Evolutionary conservation across 2,329 filamentous ascomycete species (phyloP).

Genomic region (Seiridium unicorne): DNA sequence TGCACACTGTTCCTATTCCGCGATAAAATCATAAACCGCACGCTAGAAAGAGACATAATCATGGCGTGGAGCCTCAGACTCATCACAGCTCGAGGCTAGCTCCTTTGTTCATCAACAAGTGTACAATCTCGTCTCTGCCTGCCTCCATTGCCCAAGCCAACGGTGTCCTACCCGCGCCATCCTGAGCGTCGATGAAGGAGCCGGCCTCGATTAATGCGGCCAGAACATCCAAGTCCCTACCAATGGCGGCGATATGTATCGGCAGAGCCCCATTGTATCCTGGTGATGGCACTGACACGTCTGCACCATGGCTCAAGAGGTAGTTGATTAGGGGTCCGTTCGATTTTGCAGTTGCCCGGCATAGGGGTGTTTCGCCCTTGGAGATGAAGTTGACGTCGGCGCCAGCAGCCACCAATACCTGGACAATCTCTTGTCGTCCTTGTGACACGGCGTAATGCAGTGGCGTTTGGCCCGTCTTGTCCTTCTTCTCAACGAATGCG

Average conservation of each 20-base stretch:
- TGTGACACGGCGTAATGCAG: constrained; percentile 22
- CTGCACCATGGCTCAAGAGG: constrained; percentile 15
- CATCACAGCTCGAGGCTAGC: constrained; percentile 5
- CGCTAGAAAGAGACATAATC: too few relatives aligned
- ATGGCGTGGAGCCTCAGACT: background rate
- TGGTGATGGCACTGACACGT: constrained; percentile 16
- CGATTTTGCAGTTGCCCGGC: constrained; percentile 19
- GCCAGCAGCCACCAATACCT: constrained; percentile 16
- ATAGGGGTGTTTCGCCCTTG: constrained; percentile 22
- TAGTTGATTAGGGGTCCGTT: constrained; percentile 15
- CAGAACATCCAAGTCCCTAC: constrained; percentile 15
- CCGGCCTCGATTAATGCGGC: constrained; percentile 14
- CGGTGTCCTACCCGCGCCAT: constrained; percentile 19
- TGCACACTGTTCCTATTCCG: too few relatives aligned
- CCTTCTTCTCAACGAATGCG: constrained; percentile 18
- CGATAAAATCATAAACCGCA: too few relatives aligned
- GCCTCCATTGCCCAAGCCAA: constrained; percentile 19
- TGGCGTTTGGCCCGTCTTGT: constrained; percentile 17
- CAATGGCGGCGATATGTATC: constrained; percentile 20
- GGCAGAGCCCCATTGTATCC: constrained; percentile 18
- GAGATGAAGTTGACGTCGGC: constrained; percentile 19
- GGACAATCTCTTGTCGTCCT: constrained; percentile 13
- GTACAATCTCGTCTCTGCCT: constrained; percentile 15
- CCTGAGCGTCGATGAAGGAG: constrained; percentile 15
- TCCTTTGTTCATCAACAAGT: constrained; percentile 18